Percentiles rank a stretch among this genome's conserved stretches.
Evolutionary conservation across 1,284 basidiomycete species (phyloP).

Genomic region (Heterobasidion annosum): DNA sequence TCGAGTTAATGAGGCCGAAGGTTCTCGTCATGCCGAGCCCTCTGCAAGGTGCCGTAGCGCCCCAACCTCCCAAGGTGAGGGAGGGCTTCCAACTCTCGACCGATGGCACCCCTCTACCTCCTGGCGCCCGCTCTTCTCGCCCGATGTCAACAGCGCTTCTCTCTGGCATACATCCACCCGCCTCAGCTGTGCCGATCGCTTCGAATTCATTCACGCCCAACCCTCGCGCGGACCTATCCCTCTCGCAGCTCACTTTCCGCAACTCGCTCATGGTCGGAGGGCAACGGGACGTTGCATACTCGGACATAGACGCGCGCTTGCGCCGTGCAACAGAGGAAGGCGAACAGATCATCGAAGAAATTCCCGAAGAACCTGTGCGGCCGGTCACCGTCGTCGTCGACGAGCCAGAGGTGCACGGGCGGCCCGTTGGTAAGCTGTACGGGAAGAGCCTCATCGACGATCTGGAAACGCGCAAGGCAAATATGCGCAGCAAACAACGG

Average conservation of each 20-base stretch:
- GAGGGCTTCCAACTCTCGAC: slow-evolving; percentile 56
- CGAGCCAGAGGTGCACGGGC: slow-evolving; percentile 24
- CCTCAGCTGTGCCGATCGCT: slow-evolving; percentile 30
- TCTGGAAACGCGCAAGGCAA: slow-evolving; percentile 63
- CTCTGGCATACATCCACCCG: slow-evolving; percentile 13
- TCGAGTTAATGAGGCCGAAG: slow-evolving; percentile 73
- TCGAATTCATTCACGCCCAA: slow-evolving; percentile 73
- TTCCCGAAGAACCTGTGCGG: slow-evolving; percentile 23
- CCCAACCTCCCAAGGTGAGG: slow-evolving; percentile 20
- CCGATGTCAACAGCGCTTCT: slow-evolving; percentile 30
- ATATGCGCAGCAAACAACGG: slow-evolving; percentile 71
- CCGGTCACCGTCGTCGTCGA: slow-evolving; percentile 30
- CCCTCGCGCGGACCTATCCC: slow-evolving; percentile 56
- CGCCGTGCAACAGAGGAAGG: slow-evolving; percentile 64
- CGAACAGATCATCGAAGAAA: slow-evolving; percentile 51
- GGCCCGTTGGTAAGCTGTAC: slow-evolving; percentile 69
- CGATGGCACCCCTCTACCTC: slow-evolving; percentile 63
- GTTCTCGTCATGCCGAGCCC: slow-evolving; percentile 82
- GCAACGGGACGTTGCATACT: slow-evolving; percentile 50
- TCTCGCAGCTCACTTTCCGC: slow-evolving; percentile 75
- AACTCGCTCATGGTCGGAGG: slow-evolving; percentile 63
- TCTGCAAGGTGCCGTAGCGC: slow-evolving; percentile 41
- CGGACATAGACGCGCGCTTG: slow-evolving; percentile 48
- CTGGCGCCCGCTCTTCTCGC: slow-evolving; percentile 50
- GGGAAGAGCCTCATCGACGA: slow-evolving; percentile 78